A percentile compares a stretch with the other conserved stretches of the same genome.
Conservation (phyloP, 1,284 basidiomycete genomes). For the Neotropicomus parvogracilis region DNA sequence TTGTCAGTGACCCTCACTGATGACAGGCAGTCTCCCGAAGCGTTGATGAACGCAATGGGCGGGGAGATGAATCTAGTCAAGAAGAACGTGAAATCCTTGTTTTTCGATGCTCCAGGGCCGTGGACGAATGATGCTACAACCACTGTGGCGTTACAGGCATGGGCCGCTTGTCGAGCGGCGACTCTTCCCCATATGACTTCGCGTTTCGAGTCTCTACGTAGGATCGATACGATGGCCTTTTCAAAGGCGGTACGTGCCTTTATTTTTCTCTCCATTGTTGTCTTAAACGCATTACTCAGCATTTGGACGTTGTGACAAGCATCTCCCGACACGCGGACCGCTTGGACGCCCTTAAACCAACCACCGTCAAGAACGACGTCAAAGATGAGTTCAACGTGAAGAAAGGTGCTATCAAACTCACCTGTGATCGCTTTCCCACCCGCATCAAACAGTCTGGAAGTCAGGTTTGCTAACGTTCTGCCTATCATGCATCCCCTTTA, state of each 20-base stretch:
- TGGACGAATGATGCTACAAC: conserved; percentile 12
- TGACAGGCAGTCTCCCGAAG: conserved; percentile 34
- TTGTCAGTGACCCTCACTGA: conserved; percentile 30
- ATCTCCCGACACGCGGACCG: conserved; percentile 40
- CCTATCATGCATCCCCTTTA: background rate
- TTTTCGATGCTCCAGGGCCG: conserved; percentile 32
- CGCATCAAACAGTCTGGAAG: conserved; percentile 30
- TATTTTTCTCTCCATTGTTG: background rate
- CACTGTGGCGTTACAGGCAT: conserved; percentile 41
- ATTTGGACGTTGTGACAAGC: conserved; percentile 36
- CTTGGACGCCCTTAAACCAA: conserved; percentile 39
- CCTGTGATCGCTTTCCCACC: conserved; percentile 42
- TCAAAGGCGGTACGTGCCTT: conserved; percentile 13
- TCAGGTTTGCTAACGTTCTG: conserved; percentile 32
- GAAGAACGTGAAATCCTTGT: conserved; percentile 33
- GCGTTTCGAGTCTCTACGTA: conserved; percentile 15
- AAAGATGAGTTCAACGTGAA: conserved; percentile 21
- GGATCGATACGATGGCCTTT: conserved; percentile 23
- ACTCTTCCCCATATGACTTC: conserved; percentile 20
- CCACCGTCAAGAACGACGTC: conserved; percentile 43
- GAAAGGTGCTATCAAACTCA: conserved; percentile 32
- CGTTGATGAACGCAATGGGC: conserved; percentile 40
- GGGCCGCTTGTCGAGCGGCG: conserved; percentile 39
- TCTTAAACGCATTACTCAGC: conserved; percentile 28
- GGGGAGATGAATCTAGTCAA: conserved; percentile 33